Conservation (phyloP, 2,329 filamentous ascomycete genomes). For the Fusarium kyushuense region DNA sequence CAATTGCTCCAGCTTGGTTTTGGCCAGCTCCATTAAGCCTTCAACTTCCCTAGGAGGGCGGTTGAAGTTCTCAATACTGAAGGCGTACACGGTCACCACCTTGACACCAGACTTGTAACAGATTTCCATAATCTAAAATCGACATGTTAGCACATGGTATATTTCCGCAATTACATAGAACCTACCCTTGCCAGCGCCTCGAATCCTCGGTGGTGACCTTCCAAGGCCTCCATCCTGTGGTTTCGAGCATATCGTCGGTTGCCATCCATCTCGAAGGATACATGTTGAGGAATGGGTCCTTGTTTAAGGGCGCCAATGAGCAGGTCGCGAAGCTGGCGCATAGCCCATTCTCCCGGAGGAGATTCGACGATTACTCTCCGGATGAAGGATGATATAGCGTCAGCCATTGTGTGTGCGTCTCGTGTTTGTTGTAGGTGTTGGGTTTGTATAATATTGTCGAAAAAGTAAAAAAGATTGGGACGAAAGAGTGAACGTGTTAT, state of each 20-base stretch:
- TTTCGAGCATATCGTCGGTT: conserved; percentile 92
- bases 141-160: conserved; percentile 13
- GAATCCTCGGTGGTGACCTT: conserved; percentile 95
- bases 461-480: conserved; percentile 20
- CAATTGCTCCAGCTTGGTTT: conserved; percentile 91
- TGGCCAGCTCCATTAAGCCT: conserved; percentile 96
- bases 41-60: conserved; percentile 96
- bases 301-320: conserved; percentile 90
- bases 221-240: conserved; percentile 94
- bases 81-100: conserved; percentile 97
- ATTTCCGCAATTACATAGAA: conserved; percentile 56
- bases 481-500: conserved; percentile 40
- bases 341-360: conserved; percentile 91
- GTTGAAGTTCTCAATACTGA: conserved; percentile 99
- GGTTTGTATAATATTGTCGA: conserved; percentile 14
- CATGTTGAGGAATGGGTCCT: conserved; percentile 91
- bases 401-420: conserved; percentile 59
- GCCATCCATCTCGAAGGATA: conserved; percentile 99
- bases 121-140: conserved; percentile 84
- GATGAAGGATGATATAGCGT: conserved; percentile 63
- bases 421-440: background rate
- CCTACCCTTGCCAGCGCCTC: conserved; percentile 89
- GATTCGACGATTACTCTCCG: conserved; percentile 83
- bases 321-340: conserved; percentile 82
- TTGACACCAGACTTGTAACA: conserved; percentile 98